Percentiles rank a stretch among this genome's conserved stretches.
phyloP scores from a whole-genome alignment of 2,329 filamentous ascomycete genomes.

The Fulvia fulva region DNA sequence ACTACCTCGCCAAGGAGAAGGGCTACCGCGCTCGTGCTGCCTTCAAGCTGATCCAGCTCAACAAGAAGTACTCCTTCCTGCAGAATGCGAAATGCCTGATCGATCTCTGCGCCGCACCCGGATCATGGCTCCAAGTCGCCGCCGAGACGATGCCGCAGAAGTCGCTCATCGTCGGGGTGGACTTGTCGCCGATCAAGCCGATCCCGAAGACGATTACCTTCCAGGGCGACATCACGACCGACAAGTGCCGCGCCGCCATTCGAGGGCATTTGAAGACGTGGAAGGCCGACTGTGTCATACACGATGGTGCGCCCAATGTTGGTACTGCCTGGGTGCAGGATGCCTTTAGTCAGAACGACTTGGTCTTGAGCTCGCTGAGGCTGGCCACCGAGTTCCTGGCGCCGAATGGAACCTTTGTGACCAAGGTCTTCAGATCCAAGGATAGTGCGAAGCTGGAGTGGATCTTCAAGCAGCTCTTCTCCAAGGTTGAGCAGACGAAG shows the following conservation, averaged over 20 bases:
- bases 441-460: conserved; percentile 94
- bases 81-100: conserved; percentile 94
- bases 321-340: conserved; percentile 98
- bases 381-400: conserved; percentile 88
- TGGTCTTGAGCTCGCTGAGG: conserved; percentile 86
- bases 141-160: conserved; percentile 89
- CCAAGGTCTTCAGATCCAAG: conserved; percentile 95
- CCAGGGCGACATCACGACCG: conserved; percentile 95
- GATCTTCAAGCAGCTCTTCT: conserved; percentile 97
- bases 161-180: conserved; percentile 89
- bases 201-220: conserved; percentile 93
- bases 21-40: conserved; percentile 93
- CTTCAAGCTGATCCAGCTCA: conserved; percentile 96
- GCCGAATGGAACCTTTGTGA: conserved; percentile 89
- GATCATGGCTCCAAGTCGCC: conserved; percentile 95
- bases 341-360: conserved; percentile 93
- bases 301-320: conserved; percentile 96
- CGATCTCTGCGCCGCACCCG: conserved; percentile 95
- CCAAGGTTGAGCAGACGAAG: conserved; percentile 94
- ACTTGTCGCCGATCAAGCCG: conserved; percentile 90
- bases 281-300: conserved; percentile 93
- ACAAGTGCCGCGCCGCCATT: conserved; percentile 89
- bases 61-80: conserved; percentile 98
- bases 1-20: conserved; percentile 97
- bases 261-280: conserved; percentile 86